Evolutionary conservation across 306 rosid species (phyloP).

Genomic region (Glycine latifolia): DNA sequence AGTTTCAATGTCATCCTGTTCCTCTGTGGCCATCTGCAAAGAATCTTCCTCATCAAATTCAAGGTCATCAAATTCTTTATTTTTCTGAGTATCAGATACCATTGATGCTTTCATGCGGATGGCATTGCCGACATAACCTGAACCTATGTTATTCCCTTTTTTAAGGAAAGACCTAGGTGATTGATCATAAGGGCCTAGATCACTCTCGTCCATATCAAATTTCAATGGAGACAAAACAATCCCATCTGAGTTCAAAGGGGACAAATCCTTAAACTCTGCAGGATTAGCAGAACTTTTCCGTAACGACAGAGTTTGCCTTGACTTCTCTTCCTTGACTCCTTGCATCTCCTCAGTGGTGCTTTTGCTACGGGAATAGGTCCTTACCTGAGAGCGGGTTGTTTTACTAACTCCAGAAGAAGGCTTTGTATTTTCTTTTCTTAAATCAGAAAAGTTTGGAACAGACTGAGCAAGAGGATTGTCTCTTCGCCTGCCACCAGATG

Average conservation of each 20-base stretch:
- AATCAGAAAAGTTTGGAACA: conserved; percentile 94
- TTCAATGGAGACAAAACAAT: conserved; percentile 73
- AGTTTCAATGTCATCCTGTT: conserved; percentile 66
- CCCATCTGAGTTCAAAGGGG: conserved; percentile 68
- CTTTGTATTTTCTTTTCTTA: conserved; percentile 95
- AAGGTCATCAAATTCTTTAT: conserved; percentile 71
- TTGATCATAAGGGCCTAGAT: conserved; percentile 58
- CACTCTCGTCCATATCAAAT: conserved; percentile 73
- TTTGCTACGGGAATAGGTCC: conserved; percentile 72
- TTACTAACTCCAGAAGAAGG: conserved; percentile 80
- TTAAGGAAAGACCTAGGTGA: conserved; percentile 67
- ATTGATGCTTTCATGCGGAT: conserved; percentile 70
- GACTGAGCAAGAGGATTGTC: conserved; percentile 87
- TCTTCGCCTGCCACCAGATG: conserved; percentile 79
- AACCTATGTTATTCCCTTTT: conserved; percentile 70
- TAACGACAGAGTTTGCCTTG: conserved; percentile 62
- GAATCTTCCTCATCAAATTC: conserved; percentile 74
- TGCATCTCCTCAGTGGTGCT: conserved; percentile 68
- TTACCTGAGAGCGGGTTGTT: conserved; percentile 71
- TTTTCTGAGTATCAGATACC: conserved; percentile 57
- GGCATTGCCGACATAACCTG: conserved; percentile 59
- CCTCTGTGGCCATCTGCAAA: conserved; percentile 62
- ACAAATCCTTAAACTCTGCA: conserved; percentile 64
- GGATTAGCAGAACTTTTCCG: conserved; percentile 74
- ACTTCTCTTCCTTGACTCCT: conserved; percentile 78